Evolutionary conservation across 345 rosid genomes (phyloP).

Genomic region (Salix brachista): DNA sequence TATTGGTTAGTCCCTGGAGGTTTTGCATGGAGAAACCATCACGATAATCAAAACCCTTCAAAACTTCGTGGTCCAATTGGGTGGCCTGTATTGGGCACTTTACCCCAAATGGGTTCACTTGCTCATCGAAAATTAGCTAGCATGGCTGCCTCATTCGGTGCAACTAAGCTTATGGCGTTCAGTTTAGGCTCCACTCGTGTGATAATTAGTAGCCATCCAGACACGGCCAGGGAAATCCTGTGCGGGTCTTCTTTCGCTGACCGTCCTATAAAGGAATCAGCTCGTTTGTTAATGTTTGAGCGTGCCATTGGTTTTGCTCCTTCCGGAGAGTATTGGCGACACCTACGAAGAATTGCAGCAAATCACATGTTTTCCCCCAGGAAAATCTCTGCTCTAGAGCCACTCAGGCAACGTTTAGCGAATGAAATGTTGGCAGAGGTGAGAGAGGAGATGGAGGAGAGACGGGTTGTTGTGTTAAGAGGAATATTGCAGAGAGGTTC

Average conservation of each 20-base stretch:
- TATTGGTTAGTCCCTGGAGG: slow-evolving; percentile 59
- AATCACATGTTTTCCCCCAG: slow-evolving; percentile 54
- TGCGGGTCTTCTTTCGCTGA: slow-evolving; percentile 43
- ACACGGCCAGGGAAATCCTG: slow-evolving; percentile 59
- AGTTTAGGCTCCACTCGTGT: slow-evolving; percentile 48
- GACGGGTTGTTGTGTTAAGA: slow-evolving; percentile 35
- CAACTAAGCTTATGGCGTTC: slow-evolving; percentile 53
- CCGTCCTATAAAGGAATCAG: slow-evolving; percentile 61
- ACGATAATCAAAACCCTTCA: not conserved
- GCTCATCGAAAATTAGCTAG: slow-evolving; percentile 58
- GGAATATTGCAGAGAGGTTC: slow-evolving; percentile 43
- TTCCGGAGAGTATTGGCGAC: slow-evolving; percentile 51
- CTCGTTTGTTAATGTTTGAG: slow-evolving; percentile 55
- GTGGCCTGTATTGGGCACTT: slow-evolving; percentile 47
- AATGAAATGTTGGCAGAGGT: slow-evolving; percentile 34
- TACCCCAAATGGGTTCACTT: slow-evolving; percentile 52
- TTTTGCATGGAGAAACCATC: slow-evolving; percentile 59
- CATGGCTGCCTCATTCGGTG: slow-evolving; percentile 38
- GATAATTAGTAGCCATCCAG: slow-evolving; percentile 55
- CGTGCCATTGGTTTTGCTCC: slow-evolving; percentile 75
- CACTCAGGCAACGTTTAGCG: slow-evolving; percentile 31
- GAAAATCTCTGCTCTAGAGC: slow-evolving; percentile 37
- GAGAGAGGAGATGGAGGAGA: slow-evolving; percentile 20
- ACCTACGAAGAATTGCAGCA: slow-evolving; percentile 46
- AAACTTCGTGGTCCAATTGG: slow-evolving; percentile 49